phyloP scores from a whole-genome alignment of 2,329 filamentous ascomycete genomes.

The Xylariales sp. region DNA sequence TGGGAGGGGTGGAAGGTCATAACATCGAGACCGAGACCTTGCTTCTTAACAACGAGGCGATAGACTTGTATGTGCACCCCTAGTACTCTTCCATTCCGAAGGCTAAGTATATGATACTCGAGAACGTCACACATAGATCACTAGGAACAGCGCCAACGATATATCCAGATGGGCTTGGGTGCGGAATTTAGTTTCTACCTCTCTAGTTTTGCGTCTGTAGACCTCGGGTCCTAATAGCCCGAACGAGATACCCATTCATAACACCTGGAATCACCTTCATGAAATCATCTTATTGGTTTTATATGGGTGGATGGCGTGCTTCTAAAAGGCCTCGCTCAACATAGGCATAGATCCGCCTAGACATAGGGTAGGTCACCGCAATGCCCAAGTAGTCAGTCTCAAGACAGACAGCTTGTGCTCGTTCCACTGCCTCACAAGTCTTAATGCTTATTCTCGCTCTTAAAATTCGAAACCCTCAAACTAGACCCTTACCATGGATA shows the following conservation, averaged over 20 bases:
- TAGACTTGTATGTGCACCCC: conserved; percentile 27
- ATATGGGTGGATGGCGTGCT: no score
- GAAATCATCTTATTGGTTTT: background rate
- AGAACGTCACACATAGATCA: conserved; percentile 3
- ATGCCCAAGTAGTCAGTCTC: no score
- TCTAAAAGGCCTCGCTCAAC: no score
- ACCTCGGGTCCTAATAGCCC: background rate
- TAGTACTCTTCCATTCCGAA: conserved; percentile 39
- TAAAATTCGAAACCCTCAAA: no score
- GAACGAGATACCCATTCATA: background rate
- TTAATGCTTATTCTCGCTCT: no score
- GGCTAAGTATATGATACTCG: conserved; percentile 38
- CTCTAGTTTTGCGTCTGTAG: background rate
- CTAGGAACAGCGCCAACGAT: background rate
- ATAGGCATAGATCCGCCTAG: no score
- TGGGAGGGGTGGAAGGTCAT: conserved; percentile 31
- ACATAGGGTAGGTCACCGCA: no score
- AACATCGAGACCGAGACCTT: conserved; percentile 23
- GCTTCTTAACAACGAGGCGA: conserved; percentile 31
- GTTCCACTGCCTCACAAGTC: no score
- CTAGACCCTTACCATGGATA: conserved; percentile 20
- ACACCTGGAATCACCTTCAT: background rate
- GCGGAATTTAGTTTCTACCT: background rate
- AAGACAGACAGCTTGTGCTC: no score
- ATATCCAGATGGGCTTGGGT: background rate